Evolutionary conservation across 305 asterid genomes (phyloP), one percentile per base, ranked within the genome.

Genomic region (Fraxinus greggii): DNA sequence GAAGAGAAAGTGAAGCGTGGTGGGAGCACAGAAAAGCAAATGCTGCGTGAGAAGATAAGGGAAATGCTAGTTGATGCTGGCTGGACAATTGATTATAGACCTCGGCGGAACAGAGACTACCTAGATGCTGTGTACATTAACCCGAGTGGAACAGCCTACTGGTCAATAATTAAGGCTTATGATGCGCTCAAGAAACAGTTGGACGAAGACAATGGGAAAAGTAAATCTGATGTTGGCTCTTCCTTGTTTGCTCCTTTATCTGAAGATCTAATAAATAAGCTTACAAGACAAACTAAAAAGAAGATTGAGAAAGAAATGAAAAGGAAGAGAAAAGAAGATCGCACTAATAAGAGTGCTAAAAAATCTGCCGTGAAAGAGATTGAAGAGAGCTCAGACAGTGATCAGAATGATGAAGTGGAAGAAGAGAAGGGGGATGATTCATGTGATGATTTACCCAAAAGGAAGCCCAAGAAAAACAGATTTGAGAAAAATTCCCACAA

Each of bases 111-210:
- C 82, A 86, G 98, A 84, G 98, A 92, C 82, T 95, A 95, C 88
- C 90, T 92, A 72, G 98, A 95, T 86, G 93, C 97, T 51, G 98
- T 95, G 72, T 95, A 95, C 81, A 95, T 91, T 65, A 92, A 84
- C 76, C 96, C 97, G 28, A 80, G 79, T 78, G 98, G 98, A 88
- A 93, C 98, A 42, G 97, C 97, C 67, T 95, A 93, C 87, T 95
- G 98, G 98, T 95, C 98, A 12, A 95, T 95, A 80, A 89, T 93
- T 73, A 93, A 93, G 90, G 98, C 98, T 29, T 93, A 95, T 78
- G 98, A 95, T 45, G 97, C 99, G 17, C 86, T 94, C 83, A 95
- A 92, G 61, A 95, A 92, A 81, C 97, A 90, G 54, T 77, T 85
- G 61, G 93, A 73, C 72, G 97, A 89, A 79, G 92, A 89, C 78